Base-by-base conservation (phyloP, 345 rosid genomes). In the Boechera retrofracta region DNA sequence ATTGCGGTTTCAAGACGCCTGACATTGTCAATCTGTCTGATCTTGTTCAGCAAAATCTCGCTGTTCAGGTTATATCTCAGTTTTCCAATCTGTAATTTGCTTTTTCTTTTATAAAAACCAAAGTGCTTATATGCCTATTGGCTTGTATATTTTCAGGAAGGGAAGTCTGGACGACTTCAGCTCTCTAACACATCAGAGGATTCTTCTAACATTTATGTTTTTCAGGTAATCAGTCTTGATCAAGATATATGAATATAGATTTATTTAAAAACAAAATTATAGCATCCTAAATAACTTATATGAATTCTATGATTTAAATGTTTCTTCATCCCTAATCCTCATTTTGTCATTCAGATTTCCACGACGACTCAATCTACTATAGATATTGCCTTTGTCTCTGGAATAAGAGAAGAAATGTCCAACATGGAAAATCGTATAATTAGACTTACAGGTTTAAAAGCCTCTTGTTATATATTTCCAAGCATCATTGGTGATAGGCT, bases 1-100 rank as follows among this genome's bases (percentile, higher is more conserved):
- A 87, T 78, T 83, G 87, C 74, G 98, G 99, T 77, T 89, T 92
- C 86, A 85, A 85, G 84, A 88, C 89, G 32, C 95, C 89, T 80
- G 85, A 92, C 81, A 85, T 89, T 80, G 89, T 88, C 81, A 88
- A 91, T 83, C 83, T 95, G 58, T 91, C 94, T 76, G 89, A 88
- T 82, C 88, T 87, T 76, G 94, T 95, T 64, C 88, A 68, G 78
- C 74, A 84, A 74, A 80, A 85, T 82, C 90, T 95, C 32, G 84
- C 73, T 59, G 71, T 73, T 62, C 89, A 89, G 78, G 98, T 92
- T 53, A 28, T 42, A 62, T 16, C 72, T 68, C 63, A 38, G 36
- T 39, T 62, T n/a, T 5, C 21, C 21, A 12, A 41, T 5, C 51
- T 73, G 8, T 49, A 28, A 42, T 39, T n/a, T 66, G 31, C 2